Evolutionary conservation across 192 early-diverging fungal species (phyloP).

Genomic region (Rhizophagus clarus): DNA sequence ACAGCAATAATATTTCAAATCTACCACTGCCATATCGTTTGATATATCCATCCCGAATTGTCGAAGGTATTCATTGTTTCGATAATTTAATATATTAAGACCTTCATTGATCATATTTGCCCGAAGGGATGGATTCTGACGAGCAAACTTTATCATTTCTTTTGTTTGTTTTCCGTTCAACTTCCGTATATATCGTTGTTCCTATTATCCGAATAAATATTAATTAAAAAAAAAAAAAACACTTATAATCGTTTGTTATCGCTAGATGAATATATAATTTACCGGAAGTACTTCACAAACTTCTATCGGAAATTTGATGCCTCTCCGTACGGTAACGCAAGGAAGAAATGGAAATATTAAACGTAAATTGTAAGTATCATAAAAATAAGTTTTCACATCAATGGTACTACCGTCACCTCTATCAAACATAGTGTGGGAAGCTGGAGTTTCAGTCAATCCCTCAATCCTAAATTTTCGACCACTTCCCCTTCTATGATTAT

Average conservation of each 20-base stretch:
- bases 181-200: conserved; percentile 81
- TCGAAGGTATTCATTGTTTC: conserved; percentile 72
- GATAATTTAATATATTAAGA: conserved; percentile 68
- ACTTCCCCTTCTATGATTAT: conserved; percentile 64
- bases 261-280: background rate
- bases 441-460: conserved; percentile 65
- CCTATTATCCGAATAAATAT: no score
- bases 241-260: background rate
- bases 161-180: conserved; percentile 82
- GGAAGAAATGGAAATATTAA: conserved; percentile 69
- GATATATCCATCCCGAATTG: conserved; percentile 76
- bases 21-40: conserved; percentile 51
- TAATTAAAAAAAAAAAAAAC: no score
- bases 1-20: no score
- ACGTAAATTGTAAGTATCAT: conserved; percentile 45
- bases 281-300: conserved; percentile 73
- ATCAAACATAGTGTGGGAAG: conserved; percentile 72
- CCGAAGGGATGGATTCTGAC: conserved; percentile 78
- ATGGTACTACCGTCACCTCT: conserved; percentile 47
- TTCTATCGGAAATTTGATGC: conserved; percentile 84
- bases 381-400: conserved; percentile 80
- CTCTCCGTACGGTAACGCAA: conserved; percentile 70
- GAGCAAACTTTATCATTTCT: conserved; percentile 94
- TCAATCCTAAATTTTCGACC: conserved; percentile 69
- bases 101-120: conserved; percentile 79